Conservation (phyloP, 2,329 filamentous ascomycete genomes). For the Trichoderma hamatum region DNA sequence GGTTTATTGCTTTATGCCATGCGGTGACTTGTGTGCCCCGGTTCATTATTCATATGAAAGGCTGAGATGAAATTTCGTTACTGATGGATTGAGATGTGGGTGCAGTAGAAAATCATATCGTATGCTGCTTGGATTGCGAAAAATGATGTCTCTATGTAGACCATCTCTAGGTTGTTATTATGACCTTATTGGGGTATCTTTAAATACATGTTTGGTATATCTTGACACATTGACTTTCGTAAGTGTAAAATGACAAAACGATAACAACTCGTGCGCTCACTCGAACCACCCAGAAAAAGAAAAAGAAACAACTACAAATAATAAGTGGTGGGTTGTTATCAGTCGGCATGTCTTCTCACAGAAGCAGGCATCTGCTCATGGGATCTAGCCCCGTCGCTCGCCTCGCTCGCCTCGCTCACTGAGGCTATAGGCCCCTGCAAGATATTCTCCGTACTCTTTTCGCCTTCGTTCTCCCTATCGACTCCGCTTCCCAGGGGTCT, state of each 20-base stretch:
- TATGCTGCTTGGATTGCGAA: neutral
- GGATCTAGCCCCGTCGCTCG: neutral
- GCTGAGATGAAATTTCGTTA: neutral
- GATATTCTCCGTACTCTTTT: conserved; percentile 27
- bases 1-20: neutral
- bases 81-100: neutral
- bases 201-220: conserved; percentile 8
- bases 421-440: conserved; percentile 3
- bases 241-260: neutral
- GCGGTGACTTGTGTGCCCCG: neutral
- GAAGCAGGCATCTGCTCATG: neutral
- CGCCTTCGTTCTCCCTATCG: neutral
- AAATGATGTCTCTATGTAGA: neutral
- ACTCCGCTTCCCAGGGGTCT: conserved; percentile 29
- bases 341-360: neutral
- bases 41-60: neutral
- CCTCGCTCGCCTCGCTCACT: neutral
- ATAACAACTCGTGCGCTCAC: neutral
- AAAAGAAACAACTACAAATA: neutral
- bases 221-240: conserved; percentile 3
- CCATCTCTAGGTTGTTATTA: neutral
- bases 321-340: neutral
- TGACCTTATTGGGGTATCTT: neutral
- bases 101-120: neutral
- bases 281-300: neutral